phyloP scores from a whole-genome alignment of 108 stramenopile genomes.

The Cyclotella sp. region DNA sequence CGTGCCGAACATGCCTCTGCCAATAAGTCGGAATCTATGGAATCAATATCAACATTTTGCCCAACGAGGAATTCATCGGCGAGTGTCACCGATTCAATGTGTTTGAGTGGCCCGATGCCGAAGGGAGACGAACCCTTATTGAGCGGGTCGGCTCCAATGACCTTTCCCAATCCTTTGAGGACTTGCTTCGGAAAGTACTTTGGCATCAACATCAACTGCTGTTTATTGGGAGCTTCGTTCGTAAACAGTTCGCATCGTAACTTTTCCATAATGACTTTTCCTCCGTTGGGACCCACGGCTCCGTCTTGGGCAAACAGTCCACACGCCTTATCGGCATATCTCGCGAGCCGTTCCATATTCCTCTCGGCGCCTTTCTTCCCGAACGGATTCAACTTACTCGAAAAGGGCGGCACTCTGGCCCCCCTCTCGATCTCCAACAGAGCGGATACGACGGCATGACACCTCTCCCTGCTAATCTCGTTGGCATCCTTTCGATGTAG shows the following conservation, averaged over 20 bases:
- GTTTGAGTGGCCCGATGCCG: slow-evolving; percentile 63
- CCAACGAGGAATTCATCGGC: slow-evolving; percentile 73
- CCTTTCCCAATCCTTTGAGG: slow-evolving; percentile 61
- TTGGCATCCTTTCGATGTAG: slow-evolving; percentile 51
- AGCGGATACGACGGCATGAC: slow-evolving; percentile 73
- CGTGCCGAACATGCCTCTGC: slow-evolving; percentile 79
- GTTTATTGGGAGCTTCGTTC: slow-evolving; percentile 24
- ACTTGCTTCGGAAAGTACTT: slow-evolving; percentile 58
- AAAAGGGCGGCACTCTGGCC: slow-evolving; percentile 63
- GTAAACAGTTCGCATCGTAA: slow-evolving; percentile 52
- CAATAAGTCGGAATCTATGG: slow-evolving; percentile 40
- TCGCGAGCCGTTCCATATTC: slow-evolving; percentile 48
- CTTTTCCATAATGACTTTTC: slow-evolving; percentile 41
- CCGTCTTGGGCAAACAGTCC: slow-evolving; percentile 16
- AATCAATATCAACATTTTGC: slow-evolving; percentile 62
- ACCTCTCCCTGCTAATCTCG: slow-evolving; percentile 63
- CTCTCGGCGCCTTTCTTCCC: slow-evolving; percentile 57
- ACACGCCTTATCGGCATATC: slow-evolving; percentile 22
- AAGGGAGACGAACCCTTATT: slow-evolving; percentile 66
- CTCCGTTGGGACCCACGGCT: slow-evolving; percentile 48
- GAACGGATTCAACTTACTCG: slow-evolving; percentile 83
- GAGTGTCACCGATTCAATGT: slow-evolving; percentile 57
- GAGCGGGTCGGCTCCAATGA: slow-evolving; percentile 54
- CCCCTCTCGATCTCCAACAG: slow-evolving; percentile 70
- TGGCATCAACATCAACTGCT: slow-evolving; percentile 19